phyloP scores from a whole-genome alignment of 257 asterid genomes.

The Datura wrightii region DNA sequence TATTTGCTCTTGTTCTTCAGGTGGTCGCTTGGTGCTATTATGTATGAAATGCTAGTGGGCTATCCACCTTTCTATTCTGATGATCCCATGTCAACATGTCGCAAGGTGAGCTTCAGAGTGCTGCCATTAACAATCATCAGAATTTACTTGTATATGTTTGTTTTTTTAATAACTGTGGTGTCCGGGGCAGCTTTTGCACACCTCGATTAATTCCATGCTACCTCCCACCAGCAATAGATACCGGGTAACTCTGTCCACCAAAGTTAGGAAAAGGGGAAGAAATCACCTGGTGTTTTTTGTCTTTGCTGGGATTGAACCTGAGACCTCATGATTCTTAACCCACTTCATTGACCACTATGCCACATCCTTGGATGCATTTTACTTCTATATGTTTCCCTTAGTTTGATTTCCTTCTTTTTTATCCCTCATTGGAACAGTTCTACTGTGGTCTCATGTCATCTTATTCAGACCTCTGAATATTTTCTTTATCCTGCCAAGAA shows the following conservation, averaged over 20 bases:
- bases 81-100: conserved; percentile 98
- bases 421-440: background rate
- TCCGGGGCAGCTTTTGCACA: too few relatives aligned
- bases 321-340: too few relatives aligned
- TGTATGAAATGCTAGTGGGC: conserved; percentile 98
- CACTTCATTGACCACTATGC: too few relatives aligned
- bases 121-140: conserved; percentile 28
- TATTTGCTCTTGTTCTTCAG: conserved; percentile 51
- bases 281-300: too few relatives aligned
- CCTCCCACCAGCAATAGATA: too few relatives aligned
- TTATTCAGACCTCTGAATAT: conserved; percentile 7
- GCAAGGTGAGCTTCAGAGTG: conserved; percentile 69
- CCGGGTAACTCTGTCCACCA: too few relatives aligned
- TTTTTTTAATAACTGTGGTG: too few relatives aligned
- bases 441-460: conserved; percentile 3
- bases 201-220: too few relatives aligned
- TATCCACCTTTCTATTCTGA: conserved; percentile 98
- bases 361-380: background rate
- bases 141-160: background rate
- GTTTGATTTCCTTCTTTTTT: background rate
- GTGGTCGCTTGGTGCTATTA: conserved; percentile 99
- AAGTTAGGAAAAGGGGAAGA: too few relatives aligned
- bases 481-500: background rate
- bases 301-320: too few relatives aligned
- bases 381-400: background rate